Conservation (phyloP, 2,329 filamentous ascomycete species). For the Colletotrichum tanaceti region DNA sequence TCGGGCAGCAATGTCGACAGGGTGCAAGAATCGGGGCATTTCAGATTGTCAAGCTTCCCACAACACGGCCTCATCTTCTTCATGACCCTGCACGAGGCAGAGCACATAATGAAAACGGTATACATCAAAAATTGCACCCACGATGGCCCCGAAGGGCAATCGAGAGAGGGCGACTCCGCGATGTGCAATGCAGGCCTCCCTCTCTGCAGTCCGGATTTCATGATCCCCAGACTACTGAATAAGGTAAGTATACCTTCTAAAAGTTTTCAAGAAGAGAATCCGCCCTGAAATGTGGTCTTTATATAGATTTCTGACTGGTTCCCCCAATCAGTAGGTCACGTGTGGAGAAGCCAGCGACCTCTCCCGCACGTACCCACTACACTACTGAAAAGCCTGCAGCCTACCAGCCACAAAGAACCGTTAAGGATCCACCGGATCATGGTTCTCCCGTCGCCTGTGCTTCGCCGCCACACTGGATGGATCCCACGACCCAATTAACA, state of each 20-base stretch:
- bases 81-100: conserved; percentile 24
- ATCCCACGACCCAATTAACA: conserved; percentile 11
- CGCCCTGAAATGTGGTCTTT: neutral
- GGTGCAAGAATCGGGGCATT: too few species aligned
- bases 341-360: neutral
- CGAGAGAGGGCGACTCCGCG: conserved; percentile 42
- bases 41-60: too few species aligned
- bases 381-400: neutral
- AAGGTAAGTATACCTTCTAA: conserved; percentile 62
- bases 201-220: conserved; percentile 54
- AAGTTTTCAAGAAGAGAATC: neutral
- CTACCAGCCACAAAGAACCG: neutral
- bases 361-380: neutral
- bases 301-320: conserved; percentile 12
- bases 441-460: conserved; percentile 35
- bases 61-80: conserved; percentile 8
- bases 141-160: conserved; percentile 41
- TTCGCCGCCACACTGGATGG: neutral
- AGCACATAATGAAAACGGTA: conserved; percentile 37
- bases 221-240: conserved; percentile 57
- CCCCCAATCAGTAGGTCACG: conserved; percentile 16
- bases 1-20: too few species aligned
- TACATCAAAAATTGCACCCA: conserved; percentile 37
- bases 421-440: conserved; percentile 7
- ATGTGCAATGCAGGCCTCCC: conserved; percentile 65